A percentile compares a stretch with the other conserved stretches of the same genome.
Conservation (phyloP, 2,329 filamentous ascomycete species). For the Malbranchea cinnamomea region DNA sequence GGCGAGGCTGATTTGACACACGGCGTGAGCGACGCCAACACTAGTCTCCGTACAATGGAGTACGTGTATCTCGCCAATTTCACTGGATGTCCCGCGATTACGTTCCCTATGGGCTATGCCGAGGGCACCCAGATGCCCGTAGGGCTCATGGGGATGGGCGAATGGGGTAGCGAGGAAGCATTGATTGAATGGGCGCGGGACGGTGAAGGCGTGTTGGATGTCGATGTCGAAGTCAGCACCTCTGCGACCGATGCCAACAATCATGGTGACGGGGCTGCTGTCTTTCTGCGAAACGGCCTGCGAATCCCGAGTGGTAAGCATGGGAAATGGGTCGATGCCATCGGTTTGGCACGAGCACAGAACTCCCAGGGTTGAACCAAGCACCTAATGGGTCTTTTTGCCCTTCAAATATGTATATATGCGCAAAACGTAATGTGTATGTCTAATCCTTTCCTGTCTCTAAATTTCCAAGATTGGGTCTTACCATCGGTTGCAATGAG, state of each 20-base stretch:
- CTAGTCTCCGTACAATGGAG: constrained; percentile 62
- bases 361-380: too few species aligned
- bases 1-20: constrained; percentile 45
- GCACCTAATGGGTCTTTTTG: too few species aligned
- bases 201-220: constrained; percentile 33
- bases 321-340: constrained; percentile 25
- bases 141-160: constrained; percentile 39
- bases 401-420: too few species aligned
- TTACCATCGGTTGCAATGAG: too few species aligned
- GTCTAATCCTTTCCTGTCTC: too few species aligned
- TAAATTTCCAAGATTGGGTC: too few species aligned
- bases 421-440: too few species aligned
- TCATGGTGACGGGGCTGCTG: constrained; percentile 3
- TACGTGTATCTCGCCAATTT: constrained; percentile 80
- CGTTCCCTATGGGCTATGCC: constrained; percentile 60
- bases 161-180: constrained; percentile 40
- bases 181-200: constrained; percentile 39
- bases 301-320: constrained; percentile 15
- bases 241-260: background rate
- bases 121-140: constrained; percentile 30
- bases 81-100: constrained; percentile 60
- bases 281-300: constrained; percentile 13
- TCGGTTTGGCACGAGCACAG: constrained; percentile 14
- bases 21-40: constrained; percentile 61
- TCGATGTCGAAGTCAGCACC: constrained; percentile 8